Conservation (phyloP, 2,329 filamentous ascomycete species). For the Calonectria leucothoes region DNA sequence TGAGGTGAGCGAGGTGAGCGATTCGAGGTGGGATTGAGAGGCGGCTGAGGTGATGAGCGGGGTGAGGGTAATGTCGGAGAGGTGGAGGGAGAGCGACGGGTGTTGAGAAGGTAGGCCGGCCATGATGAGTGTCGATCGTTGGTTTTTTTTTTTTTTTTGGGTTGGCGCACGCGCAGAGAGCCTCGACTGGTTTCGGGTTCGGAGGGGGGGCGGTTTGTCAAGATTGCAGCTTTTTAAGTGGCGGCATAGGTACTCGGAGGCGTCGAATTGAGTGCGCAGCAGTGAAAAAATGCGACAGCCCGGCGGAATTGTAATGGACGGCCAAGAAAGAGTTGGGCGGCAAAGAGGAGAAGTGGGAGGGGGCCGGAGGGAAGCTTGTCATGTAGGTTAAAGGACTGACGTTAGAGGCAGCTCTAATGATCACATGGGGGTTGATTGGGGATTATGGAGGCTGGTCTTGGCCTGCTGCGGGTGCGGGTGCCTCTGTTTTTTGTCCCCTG, state of each 20-base stretch:
- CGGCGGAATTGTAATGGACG: background rate
- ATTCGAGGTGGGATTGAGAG: conserved; percentile 56
- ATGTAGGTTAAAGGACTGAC: conserved; percentile 5
- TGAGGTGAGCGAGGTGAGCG: conserved; percentile 64
- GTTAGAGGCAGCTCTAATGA: conserved; percentile 23
- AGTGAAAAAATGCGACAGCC: background rate
- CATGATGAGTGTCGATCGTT: conserved; percentile 42
- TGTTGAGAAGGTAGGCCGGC: conserved; percentile 58
- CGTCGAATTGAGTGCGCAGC: conserved; percentile 5
- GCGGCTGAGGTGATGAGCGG: conserved; percentile 67
- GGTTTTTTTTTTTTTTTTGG: background rate
- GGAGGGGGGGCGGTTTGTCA: background rate
- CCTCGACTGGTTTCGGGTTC: conserved; percentile 1
- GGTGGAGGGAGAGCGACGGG: conserved; percentile 65
- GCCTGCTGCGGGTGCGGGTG: background rate
- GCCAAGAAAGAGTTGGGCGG: background rate
- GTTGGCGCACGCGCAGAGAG: conserved; percentile 17
- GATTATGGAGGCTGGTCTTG: conserved; percentile 11
- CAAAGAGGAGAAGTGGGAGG: background rate
- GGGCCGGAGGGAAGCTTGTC: background rate
- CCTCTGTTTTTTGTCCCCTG: background rate
- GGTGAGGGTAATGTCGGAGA: conserved; percentile 67
- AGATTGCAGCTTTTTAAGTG: background rate
- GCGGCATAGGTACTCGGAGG: background rate
- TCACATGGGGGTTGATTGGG: conserved; percentile 20